Conservation (phyloP, 352 stramenopile species). For the Pythium coloratum region DNA sequence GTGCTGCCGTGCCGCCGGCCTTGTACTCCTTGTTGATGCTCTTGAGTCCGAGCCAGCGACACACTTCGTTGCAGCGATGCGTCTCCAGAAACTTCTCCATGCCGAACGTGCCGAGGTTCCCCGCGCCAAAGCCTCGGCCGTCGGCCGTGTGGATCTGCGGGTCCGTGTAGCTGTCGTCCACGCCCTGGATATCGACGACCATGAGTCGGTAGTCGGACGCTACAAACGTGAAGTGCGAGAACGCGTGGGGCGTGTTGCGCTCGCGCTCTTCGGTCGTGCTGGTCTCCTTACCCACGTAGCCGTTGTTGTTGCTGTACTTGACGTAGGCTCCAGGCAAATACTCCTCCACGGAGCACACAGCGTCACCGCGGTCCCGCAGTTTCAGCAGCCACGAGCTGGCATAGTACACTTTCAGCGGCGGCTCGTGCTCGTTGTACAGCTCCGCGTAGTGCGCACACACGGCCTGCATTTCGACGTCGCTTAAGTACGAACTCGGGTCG, state of each 20-base stretch:
- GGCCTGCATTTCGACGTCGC: slow-evolving; percentile 89
- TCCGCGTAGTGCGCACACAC: slow-evolving; percentile 85
- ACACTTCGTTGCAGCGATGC: slow-evolving; percentile 87
- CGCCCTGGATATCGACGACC: slow-evolving; percentile 86
- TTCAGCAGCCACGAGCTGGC: slow-evolving; percentile 80
- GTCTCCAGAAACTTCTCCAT: slow-evolving; percentile 89
- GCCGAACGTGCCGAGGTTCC: slow-evolving; percentile 80
- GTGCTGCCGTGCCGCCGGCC: slow-evolving; percentile 68
- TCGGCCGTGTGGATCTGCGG: slow-evolving; percentile 84
- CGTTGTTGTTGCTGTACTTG: slow-evolving; percentile 89
- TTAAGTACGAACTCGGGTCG: slow-evolving; percentile 75
- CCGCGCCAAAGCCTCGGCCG: slow-evolving; percentile 76
- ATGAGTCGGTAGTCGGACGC: slow-evolving; percentile 83
- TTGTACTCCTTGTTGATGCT: slow-evolving; percentile 84
- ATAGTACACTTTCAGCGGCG: slow-evolving; percentile 81
- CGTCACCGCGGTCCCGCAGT: slow-evolving; percentile 53
- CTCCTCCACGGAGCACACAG: slow-evolving; percentile 79
- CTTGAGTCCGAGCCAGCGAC: slow-evolving; percentile 71
- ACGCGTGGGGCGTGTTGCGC: slow-evolving; percentile 81
- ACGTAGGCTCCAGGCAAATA: slow-evolving; percentile 80
- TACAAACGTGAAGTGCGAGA: slow-evolving; percentile 86
- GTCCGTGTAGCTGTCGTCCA: slow-evolving; percentile 84
- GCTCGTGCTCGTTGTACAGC: slow-evolving; percentile 86
- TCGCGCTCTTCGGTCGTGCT: slow-evolving; percentile 80
- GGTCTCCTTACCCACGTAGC: slow-evolving; percentile 78